phyloP scores from a whole-genome alignment of 176 grass and related monocot genomes.

The Hsuehochloa calcarea region DNA sequence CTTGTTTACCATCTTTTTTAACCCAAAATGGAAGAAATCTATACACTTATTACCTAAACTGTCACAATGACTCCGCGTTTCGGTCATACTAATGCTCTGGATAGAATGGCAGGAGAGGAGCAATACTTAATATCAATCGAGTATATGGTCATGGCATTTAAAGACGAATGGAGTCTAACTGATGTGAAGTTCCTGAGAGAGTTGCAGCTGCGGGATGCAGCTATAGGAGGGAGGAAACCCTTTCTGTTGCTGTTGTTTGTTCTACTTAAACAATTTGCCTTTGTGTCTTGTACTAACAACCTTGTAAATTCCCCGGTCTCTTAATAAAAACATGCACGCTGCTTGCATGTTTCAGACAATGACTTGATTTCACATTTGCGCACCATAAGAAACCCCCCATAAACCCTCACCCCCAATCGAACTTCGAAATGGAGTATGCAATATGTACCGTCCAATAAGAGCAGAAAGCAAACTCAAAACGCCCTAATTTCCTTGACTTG shows the following conservation, averaged over 20 bases:
- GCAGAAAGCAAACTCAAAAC: neutral
- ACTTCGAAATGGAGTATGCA: neutral
- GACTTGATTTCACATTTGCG: neutral
- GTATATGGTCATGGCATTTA: no score
- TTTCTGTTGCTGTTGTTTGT: neutral
- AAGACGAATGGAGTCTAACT: neutral
- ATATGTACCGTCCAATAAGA: neutral
- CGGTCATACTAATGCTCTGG: neutral
- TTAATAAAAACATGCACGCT: neutral
- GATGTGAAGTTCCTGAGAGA: neutral
- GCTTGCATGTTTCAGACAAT: neutral
- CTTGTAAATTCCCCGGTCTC: neutral
- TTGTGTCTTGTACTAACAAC: conserved; percentile 1
- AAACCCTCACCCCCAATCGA: conserved; percentile 1
- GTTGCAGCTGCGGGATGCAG: neutral
- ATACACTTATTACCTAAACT: neutral
- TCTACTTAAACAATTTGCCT: neutral
- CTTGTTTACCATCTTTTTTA: neutral
- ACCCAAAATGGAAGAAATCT: neutral
- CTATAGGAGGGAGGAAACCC: neutral
- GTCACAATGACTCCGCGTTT: neutral
- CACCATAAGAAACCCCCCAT: neutral
- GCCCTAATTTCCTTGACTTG: neutral
- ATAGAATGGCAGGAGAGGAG: neutral
- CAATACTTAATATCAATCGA: neutral